Base-by-base conservation (phyloP, 768 basidiomycete species). In the Amanita rubescens region DNA sequence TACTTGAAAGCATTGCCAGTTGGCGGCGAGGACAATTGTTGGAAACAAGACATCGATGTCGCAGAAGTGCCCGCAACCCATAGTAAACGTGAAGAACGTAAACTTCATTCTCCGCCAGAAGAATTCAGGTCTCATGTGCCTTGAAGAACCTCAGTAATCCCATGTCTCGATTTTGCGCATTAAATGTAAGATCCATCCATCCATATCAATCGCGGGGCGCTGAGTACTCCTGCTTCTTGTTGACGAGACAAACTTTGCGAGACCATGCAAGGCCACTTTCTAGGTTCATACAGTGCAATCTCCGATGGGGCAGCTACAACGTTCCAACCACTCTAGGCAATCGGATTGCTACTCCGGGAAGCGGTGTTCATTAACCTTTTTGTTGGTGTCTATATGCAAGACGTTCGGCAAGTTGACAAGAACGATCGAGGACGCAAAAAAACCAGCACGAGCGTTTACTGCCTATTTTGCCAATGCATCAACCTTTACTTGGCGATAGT, bases 311-410 rank as follows among this genome's bases (percentile, higher is more conserved):
- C 95, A 0, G 94, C 95, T 0, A 84, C 94, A 74, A 62, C 0
- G 68, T 93, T 12, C 94, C 94, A 0, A 65, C 77, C 19, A 66
- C 75, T 0, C 78, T 98, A 1, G 66, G 96, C 24, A 81, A 87
- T 12, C 94, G 95, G 61, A 81, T 93, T 2, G 84, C 84, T 24
- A 64, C 67, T 2, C 86, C 87, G 0, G 89, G 89, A 14, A 72
- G 84, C n/a, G 49, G 92, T 97, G 87, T 94, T 97, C 71, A 90
- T n/a, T n/a, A n/a, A n/a, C n/a, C n/a, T 97, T 49, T 94, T 94
- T 1, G 85, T 97, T 12, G 94, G 94, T 2, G 75, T 71, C 1
- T 60, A 67, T 12, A 59, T 58, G 12, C 83, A 88, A 55, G 69
- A 79, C 60, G 81, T 96, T 50, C 73, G 81, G 61, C 82, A 89